Conservation (phyloP, 2,329 filamentous ascomycete species). For the Elsinoe batatas region DNA sequence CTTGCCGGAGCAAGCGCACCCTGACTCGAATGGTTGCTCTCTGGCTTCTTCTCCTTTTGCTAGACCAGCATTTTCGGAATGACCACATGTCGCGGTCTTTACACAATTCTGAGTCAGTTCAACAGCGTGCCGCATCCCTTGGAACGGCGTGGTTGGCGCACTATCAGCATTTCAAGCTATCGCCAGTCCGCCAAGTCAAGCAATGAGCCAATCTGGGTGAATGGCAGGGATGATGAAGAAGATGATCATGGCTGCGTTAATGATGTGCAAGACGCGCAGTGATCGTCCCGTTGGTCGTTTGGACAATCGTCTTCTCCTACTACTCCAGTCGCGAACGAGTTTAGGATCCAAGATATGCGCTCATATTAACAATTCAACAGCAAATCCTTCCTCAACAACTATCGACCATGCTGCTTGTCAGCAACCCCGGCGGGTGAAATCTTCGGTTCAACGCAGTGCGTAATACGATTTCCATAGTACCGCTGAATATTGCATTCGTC, state of each 20-base stretch:
- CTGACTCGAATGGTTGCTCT: neutral
- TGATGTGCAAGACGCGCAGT: neutral
- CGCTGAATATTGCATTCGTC: neutral
- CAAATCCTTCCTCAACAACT: slow-evolving; percentile 5
- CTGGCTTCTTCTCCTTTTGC: slow-evolving; percentile 2
- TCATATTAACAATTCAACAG: neutral
- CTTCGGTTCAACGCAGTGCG: neutral
- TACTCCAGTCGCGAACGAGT: neutral
- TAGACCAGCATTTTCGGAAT: neutral
- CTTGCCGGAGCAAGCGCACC: neutral
- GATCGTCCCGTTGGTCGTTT: slow-evolving; percentile 2
- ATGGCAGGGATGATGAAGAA: neutral
- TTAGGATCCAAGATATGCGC: slow-evolving; percentile 1
- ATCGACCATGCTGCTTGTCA: neutral
- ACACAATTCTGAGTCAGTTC: neutral
- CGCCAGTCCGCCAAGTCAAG: neutral
- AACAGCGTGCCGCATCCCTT: neutral
- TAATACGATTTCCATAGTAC: neutral
- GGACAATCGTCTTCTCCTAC: neutral
- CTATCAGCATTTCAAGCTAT: neutral
- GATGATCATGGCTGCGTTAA: neutral
- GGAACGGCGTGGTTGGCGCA: no score
- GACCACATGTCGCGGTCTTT: neutral
- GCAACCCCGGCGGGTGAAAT: neutral
- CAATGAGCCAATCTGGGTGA: neutral